Evolutionary conservation across 2,329 filamentous ascomycete species (phyloP).

Genomic region (Nemania abortiva): DNA sequence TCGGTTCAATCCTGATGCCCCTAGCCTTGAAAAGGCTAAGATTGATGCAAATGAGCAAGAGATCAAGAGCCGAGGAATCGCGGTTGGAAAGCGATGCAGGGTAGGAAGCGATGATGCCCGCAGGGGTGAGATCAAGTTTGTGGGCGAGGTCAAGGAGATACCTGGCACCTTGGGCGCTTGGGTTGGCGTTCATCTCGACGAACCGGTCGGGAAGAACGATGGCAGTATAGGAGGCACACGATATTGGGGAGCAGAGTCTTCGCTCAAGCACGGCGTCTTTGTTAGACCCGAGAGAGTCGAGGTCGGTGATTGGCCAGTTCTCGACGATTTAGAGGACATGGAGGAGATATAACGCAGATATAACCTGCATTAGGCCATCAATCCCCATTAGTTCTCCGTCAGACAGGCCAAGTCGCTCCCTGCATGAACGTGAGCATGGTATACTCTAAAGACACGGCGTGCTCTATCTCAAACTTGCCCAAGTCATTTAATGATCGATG

Average conservation of each 20-base stretch:
- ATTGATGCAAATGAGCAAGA: constrained; percentile 76
- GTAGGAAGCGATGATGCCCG: constrained; percentile 75
- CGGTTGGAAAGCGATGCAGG: constrained; percentile 71
- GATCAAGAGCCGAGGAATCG: constrained; percentile 75
- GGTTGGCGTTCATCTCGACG: constrained; percentile 81
- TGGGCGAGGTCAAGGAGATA: constrained; percentile 81
- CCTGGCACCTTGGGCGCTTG: constrained; percentile 73
- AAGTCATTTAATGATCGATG: not conserved
- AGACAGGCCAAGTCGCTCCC: constrained; percentile 20
- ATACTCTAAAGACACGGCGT: not conserved
- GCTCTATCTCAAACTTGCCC: constrained; percentile 21
- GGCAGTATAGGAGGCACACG: constrained; percentile 75
- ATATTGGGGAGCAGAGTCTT: constrained; percentile 76
- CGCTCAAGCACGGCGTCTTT: constrained; percentile 80
- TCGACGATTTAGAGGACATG: constrained; percentile 82
- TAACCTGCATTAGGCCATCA: constrained; percentile 51
- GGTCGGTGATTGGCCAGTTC: constrained; percentile 76
- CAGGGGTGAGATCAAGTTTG: constrained; percentile 77
- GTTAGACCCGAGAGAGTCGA: constrained; percentile 83
- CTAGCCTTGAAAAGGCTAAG: constrained; percentile 78
- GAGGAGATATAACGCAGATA: constrained; percentile 79
- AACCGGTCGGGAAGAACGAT: constrained; percentile 86
- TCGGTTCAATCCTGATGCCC: constrained; percentile 89
- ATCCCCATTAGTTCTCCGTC: not conserved
- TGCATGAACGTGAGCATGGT: constrained; percentile 14